phyloP scores from a whole-genome alignment of 306 rosid species.

The peach (Prunus persica) region Prunus_persica_NCBIv2 NC_034011.1:5032501-5033000 shows the following conservation, averaged over 20 bases:
- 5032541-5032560: background rate
- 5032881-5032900: slow-evolving; percentile 84
- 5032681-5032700: background rate
- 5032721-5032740: background rate
- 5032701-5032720: background rate
- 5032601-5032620: background rate
- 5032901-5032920: slow-evolving; percentile 86
- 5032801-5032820: background rate
- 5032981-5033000: background rate
- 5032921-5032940: slow-evolving; percentile 97
- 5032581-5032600: background rate
- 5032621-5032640: too few relatives aligned
- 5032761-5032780: background rate
- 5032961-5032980: background rate
- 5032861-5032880: background rate
- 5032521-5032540: background rate
- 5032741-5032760: background rate
- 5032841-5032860: background rate
- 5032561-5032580: background rate
- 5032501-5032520: background rate
- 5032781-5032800: background rate
- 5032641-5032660: background rate
- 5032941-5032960: slow-evolving; percentile 31
- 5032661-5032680: background rate
- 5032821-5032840: background rate